Evolutionary conservation across 2,329 filamentous ascomycete genomes (phyloP), one percentile per base, ranked within the genome.

Genomic region (Teratosphaeria epicoccoides): DNA sequence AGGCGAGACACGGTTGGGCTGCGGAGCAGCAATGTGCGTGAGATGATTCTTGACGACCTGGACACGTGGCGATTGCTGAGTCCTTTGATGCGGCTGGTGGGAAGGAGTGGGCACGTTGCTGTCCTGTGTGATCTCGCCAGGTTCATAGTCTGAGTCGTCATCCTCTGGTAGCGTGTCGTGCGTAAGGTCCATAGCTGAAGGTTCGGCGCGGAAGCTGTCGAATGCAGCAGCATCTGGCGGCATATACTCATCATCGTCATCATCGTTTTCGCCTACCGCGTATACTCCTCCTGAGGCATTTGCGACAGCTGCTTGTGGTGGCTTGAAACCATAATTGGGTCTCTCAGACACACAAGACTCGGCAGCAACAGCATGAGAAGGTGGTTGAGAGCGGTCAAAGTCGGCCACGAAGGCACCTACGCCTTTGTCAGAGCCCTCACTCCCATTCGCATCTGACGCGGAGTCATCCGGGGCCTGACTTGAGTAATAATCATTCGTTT

Each of bases 401-500:
- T 57, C 55, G 53, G 54, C 59, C 46, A 53, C 58, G 54, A 65
- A 63, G 52, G 63, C 63, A 61, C 61, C 63, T 63, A 70, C 70
- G 57, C 70, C 72, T 52, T 68, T 71, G 60, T 73, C 73, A 57
- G 73, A 72, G 56, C 68, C 73, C 53, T 74, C 63, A 55, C 57
- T 59, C 53, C 56, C 52, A 57, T 59, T 61, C 52, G 71, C 68
- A 55, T 76, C 74, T 66, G 79, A 75, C 66, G 80, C 71, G 57
- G 89, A 95, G 68, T 90, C 87, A 74, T 90, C 84, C 57, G 65
- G 59, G 57, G 79, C 80, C 73, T 85, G 87, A 71, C 90, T 96
- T 59, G 91, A 96, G 75, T 97, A 96, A 70, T 95, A 95, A 40
- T 89, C 93, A 66, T 94, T 89, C 68, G 94, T 85, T 71, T 96